Conservation (phyloP, 495 filamentous ascomycete species). For the Xylaria curta region DNA sequence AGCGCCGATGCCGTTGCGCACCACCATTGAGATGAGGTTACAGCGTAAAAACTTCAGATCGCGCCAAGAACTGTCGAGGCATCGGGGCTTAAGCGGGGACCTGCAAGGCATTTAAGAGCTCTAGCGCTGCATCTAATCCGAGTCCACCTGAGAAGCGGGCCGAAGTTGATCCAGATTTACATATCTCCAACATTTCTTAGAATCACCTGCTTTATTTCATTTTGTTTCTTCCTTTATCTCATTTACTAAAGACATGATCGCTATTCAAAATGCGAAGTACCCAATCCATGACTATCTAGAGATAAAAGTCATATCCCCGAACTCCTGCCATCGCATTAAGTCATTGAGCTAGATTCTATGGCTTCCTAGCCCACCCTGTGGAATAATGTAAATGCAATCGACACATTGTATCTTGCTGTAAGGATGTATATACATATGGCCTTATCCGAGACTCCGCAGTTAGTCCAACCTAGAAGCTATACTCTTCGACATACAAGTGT, state of each 20-base stretch:
- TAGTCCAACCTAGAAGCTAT: slow-evolving; percentile 43
- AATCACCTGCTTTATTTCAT: too few relatives aligned
- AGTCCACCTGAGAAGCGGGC: not conserved
- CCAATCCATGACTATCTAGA: not conserved
- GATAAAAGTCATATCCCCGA: not conserved
- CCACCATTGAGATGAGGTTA: not conserved
- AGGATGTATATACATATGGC: not conserved
- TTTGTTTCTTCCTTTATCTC: too few relatives aligned
- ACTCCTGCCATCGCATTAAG: not conserved
- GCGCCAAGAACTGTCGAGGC: not conserved
- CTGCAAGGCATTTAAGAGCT: not conserved
- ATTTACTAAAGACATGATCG: too few relatives aligned
- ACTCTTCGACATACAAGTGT: slow-evolving; percentile 58
- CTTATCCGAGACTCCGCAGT: not conserved
- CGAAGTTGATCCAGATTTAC: slow-evolving; percentile 1
- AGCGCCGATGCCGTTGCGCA: slow-evolving; percentile 20
- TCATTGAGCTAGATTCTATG: not conserved
- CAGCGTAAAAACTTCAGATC: not conserved
- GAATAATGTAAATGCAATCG: not conserved
- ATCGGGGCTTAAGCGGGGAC: not conserved
- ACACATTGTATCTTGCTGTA: not conserved
- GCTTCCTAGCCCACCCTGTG: not conserved
- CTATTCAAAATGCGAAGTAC: not conserved
- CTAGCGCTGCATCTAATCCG: not conserved
- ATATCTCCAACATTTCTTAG: too few relatives aligned